These are phyloP conservation scores for Mucor velutinosus DNA, from an alignment of 371 early-diverging fungal genomes.

Conservation along the genomic window DNA sequence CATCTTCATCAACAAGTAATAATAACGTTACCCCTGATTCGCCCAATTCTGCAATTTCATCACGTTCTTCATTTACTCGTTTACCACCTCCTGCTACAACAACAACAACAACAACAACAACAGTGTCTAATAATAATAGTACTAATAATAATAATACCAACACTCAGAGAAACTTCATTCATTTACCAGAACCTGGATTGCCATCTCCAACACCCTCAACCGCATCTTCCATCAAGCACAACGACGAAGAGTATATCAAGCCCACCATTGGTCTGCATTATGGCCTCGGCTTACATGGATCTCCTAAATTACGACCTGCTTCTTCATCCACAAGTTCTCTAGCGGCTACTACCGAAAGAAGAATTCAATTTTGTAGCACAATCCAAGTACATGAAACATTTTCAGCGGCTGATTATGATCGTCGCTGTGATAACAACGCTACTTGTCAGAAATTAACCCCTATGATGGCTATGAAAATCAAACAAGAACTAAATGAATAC, in stretches of 20 bases:
- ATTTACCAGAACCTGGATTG: slow-evolving; percentile 20
- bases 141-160: neutral
- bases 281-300: slow-evolving; percentile 47
- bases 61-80: slow-evolving; percentile 30
- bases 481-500: slow-evolving; percentile 77
- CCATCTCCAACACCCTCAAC: slow-evolving; percentile 46
- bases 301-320: slow-evolving; percentile 48
- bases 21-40: slow-evolving; percentile 33
- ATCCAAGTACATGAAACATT: slow-evolving; percentile 72
- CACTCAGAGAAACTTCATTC: slow-evolving; percentile 15
- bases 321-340: slow-evolving; percentile 36
- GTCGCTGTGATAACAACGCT: slow-evolving; percentile 64
- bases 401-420: slow-evolving; percentile 69
- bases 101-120: too few relatives aligned
- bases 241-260: slow-evolving; percentile 12
- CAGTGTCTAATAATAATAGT: neutral
- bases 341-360: slow-evolving; percentile 12
- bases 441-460: slow-evolving; percentile 69
- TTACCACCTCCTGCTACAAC: slow-evolving; percentile 22
- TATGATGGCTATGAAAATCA: slow-evolving; percentile 71
- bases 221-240: slow-evolving; percentile 27
- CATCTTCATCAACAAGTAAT: slow-evolving; percentile 6
- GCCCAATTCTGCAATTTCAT: slow-evolving; percentile 38
- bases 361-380: slow-evolving; percentile 61
- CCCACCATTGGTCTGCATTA: slow-evolving; percentile 39